phyloP scores from a whole-genome alignment of 2,329 filamentous ascomycete genomes.

The Aspergillus novoparasiticus region DNA sequence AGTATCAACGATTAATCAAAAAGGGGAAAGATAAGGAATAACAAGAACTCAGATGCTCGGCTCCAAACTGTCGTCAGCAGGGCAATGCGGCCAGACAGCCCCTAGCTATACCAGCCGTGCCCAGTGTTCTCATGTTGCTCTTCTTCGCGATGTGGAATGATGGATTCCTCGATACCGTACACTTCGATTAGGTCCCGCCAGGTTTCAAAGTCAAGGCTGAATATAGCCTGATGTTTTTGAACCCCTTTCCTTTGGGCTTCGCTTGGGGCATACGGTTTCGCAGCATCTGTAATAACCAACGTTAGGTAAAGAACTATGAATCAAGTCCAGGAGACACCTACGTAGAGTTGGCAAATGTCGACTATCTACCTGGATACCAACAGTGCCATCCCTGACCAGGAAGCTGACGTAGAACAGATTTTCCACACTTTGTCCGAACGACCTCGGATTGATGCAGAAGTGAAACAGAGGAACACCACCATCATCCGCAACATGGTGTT shows the following conservation, averaged over 20 bases:
- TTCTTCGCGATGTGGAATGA: slow-evolving; percentile 81
- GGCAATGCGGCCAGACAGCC: not conserved
- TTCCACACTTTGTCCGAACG: slow-evolving; percentile 92
- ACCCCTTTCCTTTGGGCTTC: slow-evolving; percentile 54
- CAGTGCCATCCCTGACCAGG: slow-evolving; percentile 80
- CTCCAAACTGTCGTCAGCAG: not conserved
- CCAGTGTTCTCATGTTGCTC: slow-evolving; percentile 53
- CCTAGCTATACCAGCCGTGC: slow-evolving; percentile 68
- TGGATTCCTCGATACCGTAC: slow-evolving; percentile 74
- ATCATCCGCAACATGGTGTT: slow-evolving; percentile 65
- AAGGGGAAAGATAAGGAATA: not conserved
- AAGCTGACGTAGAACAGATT: slow-evolving; percentile 98
- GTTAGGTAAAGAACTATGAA: slow-evolving; percentile 12
- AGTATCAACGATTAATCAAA: slow-evolving; percentile 8
- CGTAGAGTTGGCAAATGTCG: slow-evolving; percentile 76
- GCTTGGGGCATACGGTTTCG: slow-evolving; percentile 51
- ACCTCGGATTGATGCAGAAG: slow-evolving; percentile 86
- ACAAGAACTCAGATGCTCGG: not conserved
- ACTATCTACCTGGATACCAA: slow-evolving; percentile 73
- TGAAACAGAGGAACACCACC: slow-evolving; percentile 78
- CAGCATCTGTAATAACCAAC: slow-evolving; percentile 43
- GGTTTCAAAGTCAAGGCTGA: slow-evolving; percentile 80
- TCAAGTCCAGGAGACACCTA: slow-evolving; percentile 51
- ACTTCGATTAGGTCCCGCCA: slow-evolving; percentile 78
- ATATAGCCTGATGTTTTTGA: slow-evolving; percentile 79